These are phyloP conservation scores for Lagenidium sp. DNA, from an alignment of 352 stramenopile genomes.

Conservation along the genomic window DNA sequence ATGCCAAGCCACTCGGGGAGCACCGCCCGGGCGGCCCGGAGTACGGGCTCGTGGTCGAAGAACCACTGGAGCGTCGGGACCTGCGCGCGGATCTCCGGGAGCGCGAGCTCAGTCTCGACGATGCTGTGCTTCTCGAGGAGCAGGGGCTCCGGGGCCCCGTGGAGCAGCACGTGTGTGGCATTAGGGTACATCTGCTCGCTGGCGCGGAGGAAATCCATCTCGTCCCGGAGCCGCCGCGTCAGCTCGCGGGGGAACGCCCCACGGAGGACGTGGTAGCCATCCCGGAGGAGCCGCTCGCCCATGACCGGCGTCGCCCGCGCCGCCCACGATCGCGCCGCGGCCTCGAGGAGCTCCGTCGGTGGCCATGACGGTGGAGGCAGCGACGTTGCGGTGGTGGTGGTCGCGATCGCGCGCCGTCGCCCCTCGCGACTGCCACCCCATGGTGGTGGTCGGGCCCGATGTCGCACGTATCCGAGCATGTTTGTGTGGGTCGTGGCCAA, in stretches of 20 bases:
- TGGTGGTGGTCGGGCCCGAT: too few species aligned
- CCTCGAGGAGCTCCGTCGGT: background rate
- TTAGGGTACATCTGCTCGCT: conserved; percentile 61
- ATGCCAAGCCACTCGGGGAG: conserved; percentile 37
- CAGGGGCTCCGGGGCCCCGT: conserved; percentile 17
- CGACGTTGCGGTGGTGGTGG: background rate
- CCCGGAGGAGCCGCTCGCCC: conserved; percentile 17
- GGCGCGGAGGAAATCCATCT: conserved; percentile 35
- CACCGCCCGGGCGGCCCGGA: conserved; percentile 20
- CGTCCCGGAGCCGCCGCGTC: conserved; percentile 29
- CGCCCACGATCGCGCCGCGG: conserved; percentile 12
- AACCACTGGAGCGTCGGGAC: conserved; percentile 41
- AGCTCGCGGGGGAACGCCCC: conserved; percentile 37
- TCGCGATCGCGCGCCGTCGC: conserved; percentile 4
- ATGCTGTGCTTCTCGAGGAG: conserved; percentile 76
- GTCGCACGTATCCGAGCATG: too few species aligned
- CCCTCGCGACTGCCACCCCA: background rate
- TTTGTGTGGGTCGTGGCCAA: too few species aligned
- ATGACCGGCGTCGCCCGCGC: conserved; percentile 20
- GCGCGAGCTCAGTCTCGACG: conserved; percentile 69
- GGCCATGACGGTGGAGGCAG: background rate
- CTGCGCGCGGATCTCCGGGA: conserved; percentile 21
- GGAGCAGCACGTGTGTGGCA: conserved; percentile 63
- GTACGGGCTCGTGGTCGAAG: conserved; percentile 54
- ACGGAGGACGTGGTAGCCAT: conserved; percentile 46